Base-by-base conservation (phyloP, 495 filamentous ascomycete species). In the Penicillium canescens region DNA sequence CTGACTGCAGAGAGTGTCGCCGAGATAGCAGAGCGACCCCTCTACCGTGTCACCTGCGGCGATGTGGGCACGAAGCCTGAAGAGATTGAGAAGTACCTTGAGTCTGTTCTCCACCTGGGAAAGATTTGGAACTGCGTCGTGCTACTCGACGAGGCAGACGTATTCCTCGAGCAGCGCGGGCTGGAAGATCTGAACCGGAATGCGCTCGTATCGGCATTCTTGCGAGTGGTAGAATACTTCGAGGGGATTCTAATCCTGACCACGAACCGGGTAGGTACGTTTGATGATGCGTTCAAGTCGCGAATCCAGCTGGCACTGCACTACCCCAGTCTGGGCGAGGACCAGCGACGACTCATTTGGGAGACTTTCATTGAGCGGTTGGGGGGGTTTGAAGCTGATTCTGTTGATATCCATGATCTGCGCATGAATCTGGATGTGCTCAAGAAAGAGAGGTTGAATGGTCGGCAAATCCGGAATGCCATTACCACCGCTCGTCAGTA, bases 141-240 rank as follows among this genome's bases (percentile, higher is more conserved):
- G 4, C 68, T 86, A 0, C 60, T 85, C 0, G 82, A 85, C 49
- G 80, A 86, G 63, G 79, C 77, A 1, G 82, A 84, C 42, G 71
- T 85, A 1, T 86, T 84, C 50, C 67, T 86, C 0, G 69, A 74
- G n/a, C 59, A 74, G 51, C 68, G 82, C 10, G 57, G 38, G 0
- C 54, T 61, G 18, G 43, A 38, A 9, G 75, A 83, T 37, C 39
- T 83, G 0, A 21, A 73, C 6, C 66, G 79, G 3, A 85, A 86
- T 40, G 73, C 67, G 9, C 57, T 83, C 0, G 78, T 83, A 0
- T 56, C 60, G 38, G 74, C 83, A 4, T 86, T 86, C 54, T 66
- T 86, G 0, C 71, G 84, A 2, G 68, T 71, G 0, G 67, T 86
- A 0, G 84, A 86, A 46, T 86, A 82, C 58, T 87, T 85, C 51